Evolutionary conservation across 352 stramenopile genomes (phyloP).

Genomic region (Thalassiosira ordinaria): DNA sequence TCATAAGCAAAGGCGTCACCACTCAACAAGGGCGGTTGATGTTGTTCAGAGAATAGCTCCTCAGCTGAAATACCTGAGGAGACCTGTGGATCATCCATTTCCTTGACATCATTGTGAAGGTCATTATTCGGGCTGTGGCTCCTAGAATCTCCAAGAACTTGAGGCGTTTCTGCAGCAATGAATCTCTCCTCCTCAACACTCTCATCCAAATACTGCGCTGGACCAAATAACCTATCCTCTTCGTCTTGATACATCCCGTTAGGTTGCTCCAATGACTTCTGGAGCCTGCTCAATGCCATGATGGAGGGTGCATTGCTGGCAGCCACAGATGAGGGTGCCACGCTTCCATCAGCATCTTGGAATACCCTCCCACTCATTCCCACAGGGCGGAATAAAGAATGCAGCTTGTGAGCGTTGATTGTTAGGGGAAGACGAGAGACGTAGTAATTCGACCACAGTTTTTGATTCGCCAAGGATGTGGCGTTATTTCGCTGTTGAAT

Average conservation of each 20-base stretch:
- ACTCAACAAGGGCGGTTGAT: too few relatives aligned
- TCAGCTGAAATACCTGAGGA: too few relatives aligned
- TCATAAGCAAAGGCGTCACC: slow-evolving; percentile 2
- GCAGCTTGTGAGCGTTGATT: slow-evolving; percentile 34
- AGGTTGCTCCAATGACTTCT: neutral
- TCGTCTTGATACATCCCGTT: slow-evolving; percentile 16
- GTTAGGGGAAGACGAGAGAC: slow-evolving; percentile 35
- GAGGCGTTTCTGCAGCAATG: neutral
- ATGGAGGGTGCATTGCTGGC: slow-evolving; percentile 22
- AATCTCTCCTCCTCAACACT: slow-evolving; percentile 11
- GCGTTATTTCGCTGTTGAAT: slow-evolving; percentile 19
- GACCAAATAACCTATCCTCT: slow-evolving; percentile 4
- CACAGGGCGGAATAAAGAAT: slow-evolving; percentile 52
- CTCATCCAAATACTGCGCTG: slow-evolving; percentile 16
- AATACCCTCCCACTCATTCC: slow-evolving; percentile 20
- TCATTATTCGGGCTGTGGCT: too few relatives aligned
- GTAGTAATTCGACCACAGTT: slow-evolving; percentile 41
- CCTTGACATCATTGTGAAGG: too few relatives aligned
- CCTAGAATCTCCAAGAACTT: neutral
- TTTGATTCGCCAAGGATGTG: slow-evolving; percentile 7
- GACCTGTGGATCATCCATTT: too few relatives aligned
- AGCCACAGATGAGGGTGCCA: slow-evolving; percentile 23
- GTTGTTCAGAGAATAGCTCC: too few relatives aligned
- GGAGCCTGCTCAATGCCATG: slow-evolving; percentile 22
- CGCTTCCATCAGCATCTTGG: slow-evolving; percentile 26